Evolutionary conservation across 345 rosid species (phyloP), one percentile per base, ranked within the genome.

Genomic region (Brassica nigra): DNA sequence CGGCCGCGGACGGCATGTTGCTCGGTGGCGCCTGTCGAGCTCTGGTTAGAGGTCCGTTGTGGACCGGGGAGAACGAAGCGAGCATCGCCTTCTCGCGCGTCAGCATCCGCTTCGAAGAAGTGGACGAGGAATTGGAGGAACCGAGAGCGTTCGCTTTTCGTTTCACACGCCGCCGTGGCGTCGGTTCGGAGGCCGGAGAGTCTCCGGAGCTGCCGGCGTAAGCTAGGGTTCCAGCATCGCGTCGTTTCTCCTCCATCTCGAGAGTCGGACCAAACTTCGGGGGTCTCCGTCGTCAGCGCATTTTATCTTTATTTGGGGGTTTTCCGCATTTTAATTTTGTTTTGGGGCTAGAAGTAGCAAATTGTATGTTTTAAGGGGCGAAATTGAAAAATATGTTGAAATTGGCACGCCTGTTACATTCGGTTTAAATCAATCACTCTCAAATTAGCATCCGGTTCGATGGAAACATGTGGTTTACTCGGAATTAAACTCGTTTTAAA

Each of bases 21-120:
- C 78, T 78, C 0, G 18, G 18, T 18, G 99, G 99, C 6, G 84
- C 87, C 70, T 91, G 96, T 58, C 98, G 92, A 71, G 95, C 97
- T 83, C 99, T 89, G 7, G 99, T 96, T 78, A 96, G 75, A 4
- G 99, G 99, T 0, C 99, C 99, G 81, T 90, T 86, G 74, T 96
- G 97, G 84, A 89, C 80, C 84, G 87, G 89, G 27, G 88, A 8
- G 55, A 86, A 87, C 73, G 90, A 86, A 65, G 83, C 77, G 37
- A 84, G 82, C 81, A 79, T 83, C 33, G 88, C 84, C 87, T 96
- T 96, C 84, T 96, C 99, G 10, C 99, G 91, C 59, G 94, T 86
- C 71, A 84, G 47, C 71, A 83, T 77, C 70, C 98, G 88, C 76
- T 93, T 93, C 23, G 97, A 89, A 73, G 88, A 86, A 8, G 86